phyloP scores from a whole-genome alignment of 257 asterid genomes.

The Pogostemon cablin region DNA sequence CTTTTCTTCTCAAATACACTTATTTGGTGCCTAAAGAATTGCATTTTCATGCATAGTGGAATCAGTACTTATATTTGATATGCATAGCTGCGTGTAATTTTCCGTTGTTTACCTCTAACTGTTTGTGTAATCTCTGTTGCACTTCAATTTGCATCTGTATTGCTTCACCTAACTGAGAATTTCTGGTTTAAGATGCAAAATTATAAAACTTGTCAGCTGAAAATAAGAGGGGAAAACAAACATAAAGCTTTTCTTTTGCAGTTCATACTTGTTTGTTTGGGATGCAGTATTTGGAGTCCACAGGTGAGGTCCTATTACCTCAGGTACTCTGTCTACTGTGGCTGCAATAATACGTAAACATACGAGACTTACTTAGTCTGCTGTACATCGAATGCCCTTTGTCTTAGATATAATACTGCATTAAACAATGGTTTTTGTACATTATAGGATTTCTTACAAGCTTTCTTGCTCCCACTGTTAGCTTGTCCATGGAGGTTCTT shows the following conservation, averaged over 20 bases:
- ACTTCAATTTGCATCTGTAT: slow-evolving; percentile 89
- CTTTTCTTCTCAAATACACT: not conserved
- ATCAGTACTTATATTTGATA: slow-evolving; percentile 7
- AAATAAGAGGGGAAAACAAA: slow-evolving; percentile 19
- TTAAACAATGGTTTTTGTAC: slow-evolving; percentile 20
- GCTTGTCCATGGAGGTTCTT: slow-evolving; percentile 83
- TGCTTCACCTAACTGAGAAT: slow-evolving; percentile 66
- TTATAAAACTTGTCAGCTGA: slow-evolving; percentile 30
- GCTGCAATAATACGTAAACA: slow-evolving; percentile 46
- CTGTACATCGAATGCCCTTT: not conserved
- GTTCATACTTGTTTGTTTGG: slow-evolving; percentile 64
- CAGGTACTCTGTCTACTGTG: slow-evolving; percentile 58
- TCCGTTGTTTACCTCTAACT: slow-evolving; percentile 69
- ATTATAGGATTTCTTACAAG: slow-evolving; percentile 53
- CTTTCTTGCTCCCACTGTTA: slow-evolving; percentile 62
- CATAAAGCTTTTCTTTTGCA: slow-evolving; percentile 1
- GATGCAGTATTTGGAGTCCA: slow-evolving; percentile 49
- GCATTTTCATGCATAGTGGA: not conserved
- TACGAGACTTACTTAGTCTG: not conserved
- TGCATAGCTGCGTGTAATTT: too few species aligned
- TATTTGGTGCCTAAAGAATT: not conserved
- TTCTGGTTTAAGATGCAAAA: slow-evolving; percentile 50
- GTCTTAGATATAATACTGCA: not conserved
- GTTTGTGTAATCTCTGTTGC: slow-evolving; percentile 78
- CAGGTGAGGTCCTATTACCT: slow-evolving; percentile 53